Evolutionary conservation across 331 rosid genomes (phyloP).

Genomic region (Rhamnella rubrinervis): DNA sequence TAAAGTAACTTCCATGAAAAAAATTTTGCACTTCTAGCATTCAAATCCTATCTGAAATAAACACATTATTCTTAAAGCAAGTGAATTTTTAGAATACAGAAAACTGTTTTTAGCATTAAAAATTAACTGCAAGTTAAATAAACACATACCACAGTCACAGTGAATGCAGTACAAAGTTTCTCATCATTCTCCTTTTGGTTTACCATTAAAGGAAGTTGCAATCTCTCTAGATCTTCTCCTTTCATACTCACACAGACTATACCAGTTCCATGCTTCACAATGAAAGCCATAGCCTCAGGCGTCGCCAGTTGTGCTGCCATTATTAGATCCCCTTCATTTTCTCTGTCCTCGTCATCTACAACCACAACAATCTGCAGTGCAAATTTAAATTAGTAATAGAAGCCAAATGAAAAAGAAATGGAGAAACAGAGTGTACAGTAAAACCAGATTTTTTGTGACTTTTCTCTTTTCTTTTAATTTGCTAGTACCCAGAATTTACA

Average conservation of each 20-base stretch:
- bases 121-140: neutral
- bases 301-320: slow-evolving; percentile 85
- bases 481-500: too few relatives aligned
- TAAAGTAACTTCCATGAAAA: neutral
- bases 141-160: slow-evolving; percentile 39
- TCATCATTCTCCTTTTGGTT: slow-evolving; percentile 61
- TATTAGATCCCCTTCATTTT: slow-evolving; percentile 88
- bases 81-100: neutral
- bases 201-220: slow-evolving; percentile 84
- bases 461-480: neutral
- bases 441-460: neutral
- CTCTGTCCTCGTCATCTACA: slow-evolving; percentile 87
- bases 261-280: slow-evolving; percentile 86
- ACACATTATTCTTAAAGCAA: neutral
- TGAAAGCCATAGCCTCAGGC: slow-evolving; percentile 90
- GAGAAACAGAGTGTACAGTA: neutral
- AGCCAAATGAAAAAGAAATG: neutral
- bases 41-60: neutral
- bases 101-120: neutral
- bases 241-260: slow-evolving; percentile 82
- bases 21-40: neutral
- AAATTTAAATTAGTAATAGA: neutral
- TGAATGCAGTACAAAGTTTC: slow-evolving; percentile 72
- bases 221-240: slow-evolving; percentile 68
- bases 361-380: slow-evolving; percentile 30